Base-by-base conservation (phyloP, 2,329 filamentous ascomycete genomes). In the Trichoderma brevicompactum region DNA sequence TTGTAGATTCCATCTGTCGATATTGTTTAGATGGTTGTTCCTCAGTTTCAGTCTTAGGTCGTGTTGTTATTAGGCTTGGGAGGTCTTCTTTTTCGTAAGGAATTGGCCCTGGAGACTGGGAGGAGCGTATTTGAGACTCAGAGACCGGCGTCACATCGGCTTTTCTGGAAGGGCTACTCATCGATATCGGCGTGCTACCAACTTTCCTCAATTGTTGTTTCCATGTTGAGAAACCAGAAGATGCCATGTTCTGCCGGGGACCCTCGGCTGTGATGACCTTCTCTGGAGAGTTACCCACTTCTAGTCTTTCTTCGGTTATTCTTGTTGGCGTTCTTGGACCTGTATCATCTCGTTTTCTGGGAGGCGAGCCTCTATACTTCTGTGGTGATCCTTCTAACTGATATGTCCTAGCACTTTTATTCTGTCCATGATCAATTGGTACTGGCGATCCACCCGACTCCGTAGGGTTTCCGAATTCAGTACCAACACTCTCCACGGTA, bases 141-240 rank as follows among this genome's bases (percentile, higher is more conserved):
- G 44, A 36, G 7, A 50, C 17, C 3, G 34, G 28, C 38, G 54
- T 34, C 9, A 46, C 19, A 34, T 32, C 10, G 3, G 17, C 19
- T 15, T 38, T 58, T 1, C 17, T 17, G 3, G 46, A 12, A 13
- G 60, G 46, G n/a, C 8, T 40, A 13, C 2, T 13, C 36, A 17
- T 52, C 23, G 17, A 28, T 46, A 12, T 7, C n/a, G 46, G 38
- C 2, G 36, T 41, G 15, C 28, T 40, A 1, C 44, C n/a, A 12
- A 55, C 17, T 23, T 55, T 60, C 28, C 44, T 54, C 36, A 65
- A 28, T 43, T 54, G 65, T 43, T 54, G 61, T 46, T 55, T 67
- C 65, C 61, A 65, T 5, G 40, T 36, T 50, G 65, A 65, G n/a
- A 54, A 7, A 23, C 61, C 62, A 1, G 54, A 49, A 7, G 53